Evolutionary conservation across 306 rosid species (phyloP), one percentile per base, ranked within the genome.

Genomic region (Rosa lucieae): DNA sequence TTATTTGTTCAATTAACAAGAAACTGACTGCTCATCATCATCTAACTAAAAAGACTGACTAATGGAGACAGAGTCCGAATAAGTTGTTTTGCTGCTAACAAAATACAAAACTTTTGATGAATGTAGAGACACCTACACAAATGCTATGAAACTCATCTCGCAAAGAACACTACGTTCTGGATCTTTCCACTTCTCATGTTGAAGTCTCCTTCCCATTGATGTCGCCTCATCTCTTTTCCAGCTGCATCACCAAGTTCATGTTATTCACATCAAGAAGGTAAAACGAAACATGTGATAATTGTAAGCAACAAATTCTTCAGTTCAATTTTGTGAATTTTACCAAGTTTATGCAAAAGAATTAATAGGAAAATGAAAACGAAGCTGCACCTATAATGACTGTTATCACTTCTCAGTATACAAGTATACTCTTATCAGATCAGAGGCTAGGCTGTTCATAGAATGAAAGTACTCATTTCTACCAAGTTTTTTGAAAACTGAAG

Each of bases 221-320:
- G 83, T 86, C 82, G 43, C 84, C 86, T 81, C 80, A 77, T 84
- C 91, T 82, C 88, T 89, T 63, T 72, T 86, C 97, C 72, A 67
- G 26, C 98, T 94, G 97, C 86, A 84, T 79, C 75, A 76, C 80
- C 87, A 85, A 75, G 63, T 81, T 37, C 59, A 78, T 14, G 58
- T 43, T 51, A 35, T 9, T 65, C 32, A 66, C 35, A 12, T 66
- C 40, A 4, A 40, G 42, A 40, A 6, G 18, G 29, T 39, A 17
- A 67, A 39, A 39, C 2, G 5, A 68, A 68, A 20, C 17, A n/a
- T 43, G 10, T n/a, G 18, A 42, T 5, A 8, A 42, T 18, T 67
- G 14, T 39, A 10, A 2, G 62, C 49, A 73, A 39, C 29, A 73
- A 9, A 53, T 37, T n/a, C 5, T 63, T 12, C 68, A 13, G 39